Conservation (phyloP, 1,284 basidiomycete genomes). For the Trichosporon asahii region DNA sequence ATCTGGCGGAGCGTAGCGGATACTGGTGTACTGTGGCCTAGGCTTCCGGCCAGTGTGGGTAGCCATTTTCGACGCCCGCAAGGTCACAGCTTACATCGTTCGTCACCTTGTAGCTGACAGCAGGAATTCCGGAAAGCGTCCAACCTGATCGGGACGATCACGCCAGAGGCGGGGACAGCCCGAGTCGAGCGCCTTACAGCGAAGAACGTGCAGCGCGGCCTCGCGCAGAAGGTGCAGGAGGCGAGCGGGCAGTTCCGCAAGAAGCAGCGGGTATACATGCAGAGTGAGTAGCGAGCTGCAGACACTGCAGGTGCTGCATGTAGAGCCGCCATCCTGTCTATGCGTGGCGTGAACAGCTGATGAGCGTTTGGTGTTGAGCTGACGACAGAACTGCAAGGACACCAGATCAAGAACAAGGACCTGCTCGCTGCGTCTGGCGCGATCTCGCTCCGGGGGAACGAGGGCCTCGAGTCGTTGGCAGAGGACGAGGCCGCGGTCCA, state of each 20-base stretch:
- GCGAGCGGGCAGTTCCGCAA: conserved; percentile 90
- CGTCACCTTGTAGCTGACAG: too few relatives aligned
- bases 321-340: too few relatives aligned
- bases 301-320: too few relatives aligned
- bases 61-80: too few relatives aligned
- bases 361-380: not conserved
- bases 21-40: too few relatives aligned
- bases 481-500: conserved; percentile 73
- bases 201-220: conserved; percentile 92
- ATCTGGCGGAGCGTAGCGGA: too few relatives aligned
- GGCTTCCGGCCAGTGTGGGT: too few relatives aligned
- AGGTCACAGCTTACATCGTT: too few relatives aligned
- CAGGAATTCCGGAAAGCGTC: conserved; percentile 85
- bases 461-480: conserved; percentile 72
- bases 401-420: conserved; percentile 91
- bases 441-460: conserved; percentile 72
- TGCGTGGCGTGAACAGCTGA: too few relatives aligned
- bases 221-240: conserved; percentile 92
- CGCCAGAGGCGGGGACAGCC: conserved; percentile 49
- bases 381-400: conserved; percentile 75
- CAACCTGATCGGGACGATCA: conserved; percentile 60
- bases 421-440: conserved; percentile 74
- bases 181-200: conserved; percentile 67
- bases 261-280: conserved; percentile 96
- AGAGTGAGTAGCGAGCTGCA: conserved; percentile 83